Evolutionary conservation across 805 yeast genomes (phyloP).

Genomic region (Blastobotrys mokoenaii): DNA sequence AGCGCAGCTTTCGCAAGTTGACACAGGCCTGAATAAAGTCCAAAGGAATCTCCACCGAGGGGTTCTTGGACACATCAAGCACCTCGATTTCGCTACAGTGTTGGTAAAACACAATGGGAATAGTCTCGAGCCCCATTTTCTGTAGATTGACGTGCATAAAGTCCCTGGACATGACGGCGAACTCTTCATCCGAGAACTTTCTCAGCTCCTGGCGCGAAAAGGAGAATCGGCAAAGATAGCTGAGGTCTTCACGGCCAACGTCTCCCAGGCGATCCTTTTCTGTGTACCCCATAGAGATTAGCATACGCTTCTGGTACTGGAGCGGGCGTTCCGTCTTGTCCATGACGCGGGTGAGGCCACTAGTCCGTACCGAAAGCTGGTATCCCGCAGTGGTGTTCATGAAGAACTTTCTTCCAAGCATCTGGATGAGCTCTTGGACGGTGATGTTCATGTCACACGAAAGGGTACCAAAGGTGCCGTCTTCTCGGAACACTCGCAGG

Average conservation of each 20-base stretch:
- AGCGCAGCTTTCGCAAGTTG: constrained; percentile 57
- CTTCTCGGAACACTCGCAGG: constrained; percentile 72
- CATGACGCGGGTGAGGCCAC: constrained; percentile 65
- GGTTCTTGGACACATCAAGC: constrained; percentile 78
- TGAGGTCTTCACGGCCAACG: constrained; percentile 76
- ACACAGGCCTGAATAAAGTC: constrained; percentile 80
- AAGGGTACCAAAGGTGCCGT: constrained; percentile 77
- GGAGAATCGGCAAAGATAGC: constrained; percentile 73
- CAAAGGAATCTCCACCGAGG: constrained; percentile 72
- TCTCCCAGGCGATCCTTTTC: constrained; percentile 69
- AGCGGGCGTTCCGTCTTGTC: constrained; percentile 70
- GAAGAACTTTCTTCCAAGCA: constrained; percentile 71
- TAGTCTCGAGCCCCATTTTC: constrained; percentile 67
- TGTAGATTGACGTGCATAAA: constrained; percentile 66
- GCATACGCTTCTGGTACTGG: constrained; percentile 61
- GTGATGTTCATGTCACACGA: constrained; percentile 73
- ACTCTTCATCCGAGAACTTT: constrained; percentile 62
- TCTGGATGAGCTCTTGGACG: constrained; percentile 61
- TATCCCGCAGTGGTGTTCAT: constrained; percentile 62
- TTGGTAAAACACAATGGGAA: constrained; percentile 75
- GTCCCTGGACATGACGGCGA: constrained; percentile 50
- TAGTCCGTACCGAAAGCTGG: constrained; percentile 66
- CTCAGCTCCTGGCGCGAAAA: constrained; percentile 52
- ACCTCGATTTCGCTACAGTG: constrained; percentile 74
- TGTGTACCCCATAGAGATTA: constrained; percentile 69